phyloP scores from a whole-genome alignment of 2,329 filamentous ascomycete species.

The Monosporascus ibericus region DNA sequence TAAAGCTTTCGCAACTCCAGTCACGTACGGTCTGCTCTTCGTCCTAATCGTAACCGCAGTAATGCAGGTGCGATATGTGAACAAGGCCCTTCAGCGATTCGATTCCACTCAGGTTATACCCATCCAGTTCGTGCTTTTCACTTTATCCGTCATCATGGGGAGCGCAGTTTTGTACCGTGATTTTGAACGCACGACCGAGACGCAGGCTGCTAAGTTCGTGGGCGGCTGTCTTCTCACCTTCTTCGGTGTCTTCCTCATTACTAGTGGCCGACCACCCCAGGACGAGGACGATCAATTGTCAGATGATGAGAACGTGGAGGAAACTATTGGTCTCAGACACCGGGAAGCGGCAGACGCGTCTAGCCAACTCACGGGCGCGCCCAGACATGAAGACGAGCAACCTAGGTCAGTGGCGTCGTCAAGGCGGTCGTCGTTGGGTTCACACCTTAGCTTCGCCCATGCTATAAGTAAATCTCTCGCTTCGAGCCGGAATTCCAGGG shows the following conservation, averaged over 20 bases:
- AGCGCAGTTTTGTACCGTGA: slow-evolving; percentile 92
- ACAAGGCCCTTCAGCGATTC: slow-evolving; percentile 80
- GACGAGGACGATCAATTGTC: slow-evolving; percentile 54
- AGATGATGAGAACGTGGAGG: slow-evolving; percentile 55
- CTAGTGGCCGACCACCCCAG: slow-evolving; percentile 63
- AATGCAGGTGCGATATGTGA: slow-evolving; percentile 97
- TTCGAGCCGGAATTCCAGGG: slow-evolving; percentile 27
- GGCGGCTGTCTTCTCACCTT: slow-evolving; percentile 91
- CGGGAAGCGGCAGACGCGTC: slow-evolving; percentile 32
- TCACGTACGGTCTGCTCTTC: slow-evolving; percentile 80
- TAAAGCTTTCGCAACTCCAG: slow-evolving; percentile 82
- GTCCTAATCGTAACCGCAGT: slow-evolving; percentile 79
- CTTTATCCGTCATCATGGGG: slow-evolving; percentile 87
- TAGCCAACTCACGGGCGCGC: slow-evolving; percentile 19
- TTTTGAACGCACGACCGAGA: slow-evolving; percentile 73
- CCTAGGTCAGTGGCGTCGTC: slow-evolving; percentile 25
- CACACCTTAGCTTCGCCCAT: slow-evolving; percentile 39
- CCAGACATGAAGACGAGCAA: slow-evolving; percentile 8
- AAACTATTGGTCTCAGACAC: slow-evolving; percentile 54
- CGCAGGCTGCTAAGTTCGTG: slow-evolving; percentile 76
- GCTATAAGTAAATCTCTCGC: slow-evolving; percentile 30
- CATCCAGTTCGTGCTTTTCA: slow-evolving; percentile 95
- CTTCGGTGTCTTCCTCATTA: slow-evolving; percentile 94
- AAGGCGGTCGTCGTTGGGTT: slow-evolving; percentile 42
- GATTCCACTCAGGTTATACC: slow-evolving; percentile 98